These are phyloP conservation scores for Sphagnurus paluster DNA, from an alignment of 1,284 basidiomycete genomes.

Conservation along the genomic window DNA sequence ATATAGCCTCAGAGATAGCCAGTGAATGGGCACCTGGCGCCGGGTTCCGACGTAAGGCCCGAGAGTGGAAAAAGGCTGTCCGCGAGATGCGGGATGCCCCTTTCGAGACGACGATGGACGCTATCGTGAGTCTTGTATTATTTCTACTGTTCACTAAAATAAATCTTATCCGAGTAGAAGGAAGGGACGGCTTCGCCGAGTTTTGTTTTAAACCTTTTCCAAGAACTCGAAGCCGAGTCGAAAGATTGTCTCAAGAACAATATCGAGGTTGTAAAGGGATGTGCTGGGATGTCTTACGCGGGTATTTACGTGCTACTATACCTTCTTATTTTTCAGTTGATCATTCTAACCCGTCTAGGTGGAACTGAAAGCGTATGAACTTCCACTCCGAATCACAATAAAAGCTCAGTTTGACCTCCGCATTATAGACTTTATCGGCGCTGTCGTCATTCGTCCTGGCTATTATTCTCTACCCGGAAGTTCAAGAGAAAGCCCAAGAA, in stretches of 20 bases:
- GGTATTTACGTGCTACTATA: conserved; percentile 25
- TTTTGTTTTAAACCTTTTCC: conserved; percentile 33
- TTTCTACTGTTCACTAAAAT: background rate
- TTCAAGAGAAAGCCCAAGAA: conserved; percentile 44
- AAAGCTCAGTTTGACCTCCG: background rate
- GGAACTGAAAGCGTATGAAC: conserved; percentile 37
- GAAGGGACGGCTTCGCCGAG: conserved; percentile 29
- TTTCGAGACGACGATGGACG: conserved; percentile 28
- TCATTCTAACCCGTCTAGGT: conserved; percentile 19
- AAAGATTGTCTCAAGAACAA: conserved; percentile 21
- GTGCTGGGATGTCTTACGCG: conserved; percentile 37
- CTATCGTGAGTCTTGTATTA: conserved; percentile 25
- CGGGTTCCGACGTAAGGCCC: conserved; percentile 30
- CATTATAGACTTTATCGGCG: conserved; percentile 41
- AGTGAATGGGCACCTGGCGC: conserved; percentile 37
- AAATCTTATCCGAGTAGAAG: conserved; percentile 22
- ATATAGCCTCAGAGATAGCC: background rate
- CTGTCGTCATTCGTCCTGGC: conserved; percentile 49
- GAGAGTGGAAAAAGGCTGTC: conserved; percentile 33
- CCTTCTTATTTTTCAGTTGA: background rate
- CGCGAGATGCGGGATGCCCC: conserved; percentile 37
- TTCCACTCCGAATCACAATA: background rate
- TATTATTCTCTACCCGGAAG: conserved; percentile 46
- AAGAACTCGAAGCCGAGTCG: conserved; percentile 17
- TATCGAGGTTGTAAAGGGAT: conserved; percentile 32